Percentiles rank a stretch among this genome's conserved stretches.
Evolutionary conservation across 805 yeast genomes (phyloP).

Genomic region (Candida quercuum): DNA sequence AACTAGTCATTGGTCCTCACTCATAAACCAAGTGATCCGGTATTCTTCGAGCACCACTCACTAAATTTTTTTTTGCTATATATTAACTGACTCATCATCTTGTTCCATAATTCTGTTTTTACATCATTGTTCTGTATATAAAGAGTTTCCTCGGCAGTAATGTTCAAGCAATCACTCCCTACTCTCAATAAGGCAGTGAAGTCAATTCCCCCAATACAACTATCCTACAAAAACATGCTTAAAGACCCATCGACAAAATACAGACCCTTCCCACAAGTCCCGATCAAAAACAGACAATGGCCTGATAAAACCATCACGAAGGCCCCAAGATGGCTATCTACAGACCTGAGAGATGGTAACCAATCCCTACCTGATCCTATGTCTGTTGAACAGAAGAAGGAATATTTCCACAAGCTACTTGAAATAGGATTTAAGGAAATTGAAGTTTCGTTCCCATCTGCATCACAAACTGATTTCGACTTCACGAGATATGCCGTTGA

Average conservation of each 20-base stretch:
- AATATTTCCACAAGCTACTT: constrained; percentile 64
- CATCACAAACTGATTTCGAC: constrained; percentile 79
- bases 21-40: no score
- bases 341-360: constrained; percentile 78
- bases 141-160: constrained; percentile 1
- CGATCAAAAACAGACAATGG: constrained; percentile 64
- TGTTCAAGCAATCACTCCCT: constrained; percentile 20
- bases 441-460: constrained; percentile 77
- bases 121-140: no score
- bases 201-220: constrained; percentile 20
- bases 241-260: constrained; percentile 65
- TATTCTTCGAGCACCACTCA: no score
- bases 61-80: no score
- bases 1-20: no score
- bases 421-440: constrained; percentile 78
- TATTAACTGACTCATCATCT: no score
- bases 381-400: constrained; percentile 69
- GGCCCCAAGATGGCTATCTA: constrained; percentile 78
- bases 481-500: constrained; percentile 77
- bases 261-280: constrained; percentile 46
- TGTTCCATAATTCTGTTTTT: no score
- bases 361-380: constrained; percentile 81
- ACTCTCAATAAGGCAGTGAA: constrained; percentile 23
- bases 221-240: constrained; percentile 47
- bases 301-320: constrained; percentile 59